These are phyloP conservation scores for Glaciozyma antarctica DNA, from an alignment of 768 basidiomycete genomes.

Conservation along the genomic window DNA sequence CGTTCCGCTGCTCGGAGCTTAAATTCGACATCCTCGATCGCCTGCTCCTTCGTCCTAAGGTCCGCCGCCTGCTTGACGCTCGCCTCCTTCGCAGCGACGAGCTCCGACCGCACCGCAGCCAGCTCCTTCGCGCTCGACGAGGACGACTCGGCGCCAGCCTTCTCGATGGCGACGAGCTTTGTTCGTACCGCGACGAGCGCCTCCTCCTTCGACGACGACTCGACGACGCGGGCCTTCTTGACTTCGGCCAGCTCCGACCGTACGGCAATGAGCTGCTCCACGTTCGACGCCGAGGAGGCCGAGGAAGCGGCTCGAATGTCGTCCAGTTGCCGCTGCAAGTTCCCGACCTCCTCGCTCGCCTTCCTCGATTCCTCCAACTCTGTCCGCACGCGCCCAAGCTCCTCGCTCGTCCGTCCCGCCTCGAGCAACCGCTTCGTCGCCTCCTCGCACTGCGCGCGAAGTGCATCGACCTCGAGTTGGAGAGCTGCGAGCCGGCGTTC, in stretches of 20 bases:
- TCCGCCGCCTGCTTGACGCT: neutral
- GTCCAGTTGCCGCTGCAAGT: no score
- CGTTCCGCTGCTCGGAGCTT: neutral
- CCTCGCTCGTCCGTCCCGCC: slow-evolving; percentile 32
- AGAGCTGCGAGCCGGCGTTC: slow-evolving; percentile 66
- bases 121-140: slow-evolving; percentile 5
- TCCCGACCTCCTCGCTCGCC: slow-evolving; percentile 38
- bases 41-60: neutral
- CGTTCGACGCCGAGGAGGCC: neutral
- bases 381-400: slow-evolving; percentile 66
- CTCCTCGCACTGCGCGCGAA: slow-evolving; percentile 7
- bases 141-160: neutral
- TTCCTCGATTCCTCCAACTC: slow-evolving; percentile 66
- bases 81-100: neutral
- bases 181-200: neutral
- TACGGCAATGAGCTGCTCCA: neutral
- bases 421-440: neutral
- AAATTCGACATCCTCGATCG: neutral
- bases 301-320: no score
- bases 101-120: neutral
- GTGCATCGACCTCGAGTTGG: slow-evolving; percentile 46
- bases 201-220: no score
- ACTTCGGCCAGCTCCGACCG: no score
- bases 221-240: no score
- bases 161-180: neutral